Conservation (phyloP, 2,329 filamentous ascomycete species). For the Penicillium sumatraense region DNA sequence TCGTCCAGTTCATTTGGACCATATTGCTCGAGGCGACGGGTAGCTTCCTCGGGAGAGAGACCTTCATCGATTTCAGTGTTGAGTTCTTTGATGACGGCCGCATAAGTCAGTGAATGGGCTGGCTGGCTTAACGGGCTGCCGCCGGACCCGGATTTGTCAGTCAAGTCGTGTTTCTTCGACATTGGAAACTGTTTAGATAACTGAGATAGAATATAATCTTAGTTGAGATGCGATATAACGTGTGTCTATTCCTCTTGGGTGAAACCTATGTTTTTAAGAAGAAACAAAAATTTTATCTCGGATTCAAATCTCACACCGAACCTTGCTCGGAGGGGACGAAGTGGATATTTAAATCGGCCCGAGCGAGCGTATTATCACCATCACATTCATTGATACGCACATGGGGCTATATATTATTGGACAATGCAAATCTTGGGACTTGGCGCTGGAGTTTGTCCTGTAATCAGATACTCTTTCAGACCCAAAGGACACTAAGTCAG, state of each 20-base stretch:
- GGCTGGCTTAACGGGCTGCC: conserved; percentile 53
- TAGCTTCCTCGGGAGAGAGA: conserved; percentile 60
- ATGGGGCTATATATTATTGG: background rate
- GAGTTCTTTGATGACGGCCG: conserved; percentile 60
- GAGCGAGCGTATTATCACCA: background rate
- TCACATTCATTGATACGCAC: background rate
- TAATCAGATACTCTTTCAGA: background rate
- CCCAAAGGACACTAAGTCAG: background rate
- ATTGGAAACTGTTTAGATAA: conserved; percentile 11
- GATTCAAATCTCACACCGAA: too few species aligned
- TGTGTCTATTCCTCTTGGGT: background rate
- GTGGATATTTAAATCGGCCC: background rate
- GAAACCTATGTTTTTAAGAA: background rate
- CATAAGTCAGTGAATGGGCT: conserved; percentile 64
- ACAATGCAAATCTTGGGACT: background rate
- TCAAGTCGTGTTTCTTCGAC: conserved; percentile 13
- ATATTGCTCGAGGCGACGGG: conserved; percentile 58
- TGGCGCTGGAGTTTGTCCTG: background rate
- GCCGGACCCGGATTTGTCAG: conserved; percentile 11
- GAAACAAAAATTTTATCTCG: background rate
- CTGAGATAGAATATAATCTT: background rate
- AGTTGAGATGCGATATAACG: background rate
- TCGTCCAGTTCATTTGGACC: conserved; percentile 72
- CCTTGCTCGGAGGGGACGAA: too few species aligned
- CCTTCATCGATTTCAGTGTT: conserved; percentile 62